A percentile compares a stretch with the other conserved stretches of the same genome.
Conservation (phyloP, 768 basidiomycete species). For the Tephrocybe sp. region DNA sequence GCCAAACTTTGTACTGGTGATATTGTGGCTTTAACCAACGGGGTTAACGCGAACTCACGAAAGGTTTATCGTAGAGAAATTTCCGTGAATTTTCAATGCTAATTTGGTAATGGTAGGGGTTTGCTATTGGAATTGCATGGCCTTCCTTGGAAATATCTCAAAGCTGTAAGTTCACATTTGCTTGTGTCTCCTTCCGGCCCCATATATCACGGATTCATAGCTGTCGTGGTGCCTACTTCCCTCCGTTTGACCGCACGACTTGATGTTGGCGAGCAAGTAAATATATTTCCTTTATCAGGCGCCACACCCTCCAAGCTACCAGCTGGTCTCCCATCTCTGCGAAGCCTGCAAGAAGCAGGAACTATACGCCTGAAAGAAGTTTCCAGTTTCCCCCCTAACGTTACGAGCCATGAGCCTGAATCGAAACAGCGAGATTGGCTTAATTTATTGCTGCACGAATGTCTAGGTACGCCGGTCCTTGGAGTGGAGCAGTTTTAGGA, state of each 20-base stretch:
- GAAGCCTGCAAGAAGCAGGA: slow-evolving; percentile 46
- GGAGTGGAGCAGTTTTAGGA: slow-evolving; percentile 8
- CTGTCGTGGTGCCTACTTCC: slow-evolving; percentile 51
- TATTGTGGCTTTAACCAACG: slow-evolving; percentile 51
- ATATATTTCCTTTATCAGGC: slow-evolving; percentile 47
- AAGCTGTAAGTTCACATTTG: slow-evolving; percentile 45
- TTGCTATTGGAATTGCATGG: slow-evolving; percentile 73
- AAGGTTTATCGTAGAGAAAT: slow-evolving; percentile 21
- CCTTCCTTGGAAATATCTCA: slow-evolving; percentile 62
- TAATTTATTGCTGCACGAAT: slow-evolving; percentile 58
- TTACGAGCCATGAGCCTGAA: slow-evolving; percentile 17
- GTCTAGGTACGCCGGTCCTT: slow-evolving; percentile 48
- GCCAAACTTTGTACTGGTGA: slow-evolving; percentile 69
- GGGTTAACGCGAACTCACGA: slow-evolving; percentile 25
- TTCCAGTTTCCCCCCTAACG: slow-evolving; percentile 14
- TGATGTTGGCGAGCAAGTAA: slow-evolving; percentile 43
- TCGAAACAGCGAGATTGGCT: slow-evolving; percentile 64
- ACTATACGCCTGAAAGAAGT: slow-evolving; percentile 53
- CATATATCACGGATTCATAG: slow-evolving; percentile 32
- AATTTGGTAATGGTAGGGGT: slow-evolving; percentile 37
- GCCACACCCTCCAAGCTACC: slow-evolving; percentile 31
- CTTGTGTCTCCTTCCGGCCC: slow-evolving; percentile 11
- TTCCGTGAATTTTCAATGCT: slow-evolving; percentile 9
- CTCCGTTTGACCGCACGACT: slow-evolving; percentile 62
- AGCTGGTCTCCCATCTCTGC: slow-evolving; percentile 48